Conservation (phyloP, 192 early-diverging fungal species). For the Irineochytrium annulatum region DNA sequence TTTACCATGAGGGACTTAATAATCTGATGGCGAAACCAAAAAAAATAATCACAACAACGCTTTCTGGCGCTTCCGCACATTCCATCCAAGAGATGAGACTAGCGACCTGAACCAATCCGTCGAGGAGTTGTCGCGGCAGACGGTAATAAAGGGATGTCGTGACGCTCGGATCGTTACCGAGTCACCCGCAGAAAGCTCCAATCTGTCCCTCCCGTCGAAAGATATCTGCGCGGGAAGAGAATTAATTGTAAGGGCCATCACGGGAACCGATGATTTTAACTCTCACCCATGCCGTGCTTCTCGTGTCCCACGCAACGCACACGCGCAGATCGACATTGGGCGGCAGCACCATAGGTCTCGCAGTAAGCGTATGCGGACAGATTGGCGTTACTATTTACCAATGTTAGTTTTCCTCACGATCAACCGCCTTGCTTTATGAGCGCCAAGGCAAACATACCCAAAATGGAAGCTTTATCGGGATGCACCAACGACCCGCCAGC, state of each 20-base stretch:
- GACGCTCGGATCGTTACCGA: conserved; percentile 72
- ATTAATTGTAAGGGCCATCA: not conserved
- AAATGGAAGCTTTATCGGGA: conserved; percentile 86
- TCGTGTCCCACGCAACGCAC: conserved; percentile 67
- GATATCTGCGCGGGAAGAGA: not conserved
- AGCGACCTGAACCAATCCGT: conserved; percentile 92
- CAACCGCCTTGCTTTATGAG: too few relatives aligned
- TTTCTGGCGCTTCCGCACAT: conserved; percentile 86
- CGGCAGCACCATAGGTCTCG: conserved; percentile 95
- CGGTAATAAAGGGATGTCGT: conserved; percentile 81
- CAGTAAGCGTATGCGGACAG: conserved; percentile 86
- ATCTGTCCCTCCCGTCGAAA: conserved; percentile 91
- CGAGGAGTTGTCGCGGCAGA: conserved; percentile 52
- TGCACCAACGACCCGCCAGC: conserved; percentile 90
- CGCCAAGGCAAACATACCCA: not conserved
- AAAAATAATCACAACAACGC: too few relatives aligned
- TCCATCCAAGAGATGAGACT: conserved; percentile 86
- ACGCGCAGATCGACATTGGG: conserved; percentile 88
- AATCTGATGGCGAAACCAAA: too few relatives aligned
- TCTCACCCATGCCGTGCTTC: conserved; percentile 87
- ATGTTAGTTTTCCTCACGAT: too few relatives aligned
- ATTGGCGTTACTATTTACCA: conserved; percentile 77
- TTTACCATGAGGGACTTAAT: too few relatives aligned
- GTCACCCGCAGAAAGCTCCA: conserved; percentile 83
- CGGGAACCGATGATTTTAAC: not conserved